Base-by-base conservation (phyloP, 1,284 basidiomycete genomes). In the Leccinum fuscescens region DNA sequence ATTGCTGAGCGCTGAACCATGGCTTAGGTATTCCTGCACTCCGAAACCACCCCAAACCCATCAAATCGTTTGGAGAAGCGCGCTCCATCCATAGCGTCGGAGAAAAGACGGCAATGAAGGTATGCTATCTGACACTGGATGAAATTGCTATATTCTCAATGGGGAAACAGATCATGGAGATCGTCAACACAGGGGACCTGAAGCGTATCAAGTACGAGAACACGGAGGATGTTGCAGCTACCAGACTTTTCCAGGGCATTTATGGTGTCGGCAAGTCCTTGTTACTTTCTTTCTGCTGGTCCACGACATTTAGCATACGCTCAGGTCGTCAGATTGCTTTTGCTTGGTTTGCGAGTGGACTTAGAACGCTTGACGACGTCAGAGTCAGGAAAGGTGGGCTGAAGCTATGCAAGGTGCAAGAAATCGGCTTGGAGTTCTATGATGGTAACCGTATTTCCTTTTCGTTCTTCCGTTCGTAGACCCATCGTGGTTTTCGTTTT, bases 311-410 rank as follows among this genome's bases (percentile, higher is more conserved):
- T 9, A 60, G 4, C 42, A 22, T 55, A 24, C 42, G 31, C 17
- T 17, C 54, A 90, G 89, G 90, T 9, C 80, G 78, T 59, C 73
- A 76, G 11, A 88, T 79, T 31, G 92, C 93, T 0, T 80, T 81
- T 62, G 77, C 83, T 65, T 92, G 94, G 84, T 95, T 88, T 70
- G 71, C 79, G 12, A 80, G 76, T n/a, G 94, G 94, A 0, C 89
- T 90, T 52, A 81, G 92, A 53, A 89, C 87, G 0, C 79, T 96
- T 31, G 85, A 90, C 5, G 94, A 97, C 69, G 73, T 96, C 22
- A 72, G 74, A 58, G 76, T 74, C 27, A 77, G 84, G 46, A 87
- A 85, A 66, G 79, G 79, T 9, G 85, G 84, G 0, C 80, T 92
- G 53, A 82, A 79, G 54, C 71, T 96, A n/a, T 84, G 82, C 0